These are phyloP conservation scores for Stephania yunnanensis DNA, from an alignment of 164 flowering plant species.

Conservation along the genomic window DNA sequence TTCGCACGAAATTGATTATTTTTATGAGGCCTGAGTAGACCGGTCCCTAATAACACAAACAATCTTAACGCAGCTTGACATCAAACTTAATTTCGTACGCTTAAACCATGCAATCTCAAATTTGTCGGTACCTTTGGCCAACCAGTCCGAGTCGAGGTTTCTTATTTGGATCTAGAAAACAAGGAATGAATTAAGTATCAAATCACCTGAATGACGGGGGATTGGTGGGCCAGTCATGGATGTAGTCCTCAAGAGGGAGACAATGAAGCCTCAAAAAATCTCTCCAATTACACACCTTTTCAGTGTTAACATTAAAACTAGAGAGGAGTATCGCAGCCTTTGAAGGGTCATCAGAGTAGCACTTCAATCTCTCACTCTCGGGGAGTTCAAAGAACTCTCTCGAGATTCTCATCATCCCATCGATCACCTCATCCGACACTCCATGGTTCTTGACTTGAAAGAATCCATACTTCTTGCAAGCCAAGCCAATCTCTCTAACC, in stretches of 20 bases:
- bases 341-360: conserved; percentile 47
- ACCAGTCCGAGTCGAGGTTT: too few species aligned
- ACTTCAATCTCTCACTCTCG: conserved; percentile 49
- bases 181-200: too few species aligned
- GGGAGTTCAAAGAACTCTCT: conserved; percentile 50
- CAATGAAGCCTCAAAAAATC: conserved; percentile 68
- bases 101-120: too few species aligned
- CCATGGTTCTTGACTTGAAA: conserved; percentile 67
- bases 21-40: too few species aligned
- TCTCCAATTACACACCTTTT: conserved; percentile 60
- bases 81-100: too few species aligned
- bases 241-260: conserved; percentile 47
- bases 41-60: too few species aligned
- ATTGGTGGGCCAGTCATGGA: conserved; percentile 50
- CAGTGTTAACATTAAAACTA: conserved; percentile 58
- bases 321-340: conserved; percentile 44
- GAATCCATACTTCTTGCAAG: conserved; percentile 50
- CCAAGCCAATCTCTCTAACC: conserved; percentile 31
- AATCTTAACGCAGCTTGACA: too few species aligned
- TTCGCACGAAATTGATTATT: too few species aligned
- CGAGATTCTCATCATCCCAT: conserved; percentile 30
- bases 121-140: too few species aligned
- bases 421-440: conserved; percentile 31
- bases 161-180: too few species aligned
- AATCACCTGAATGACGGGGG: conserved; percentile 48